Evolutionary conservation across 2,329 filamentous ascomycete genomes (phyloP), one percentile per base, ranked within the genome.

Genomic region (Pseudocercospora vitis): DNA sequence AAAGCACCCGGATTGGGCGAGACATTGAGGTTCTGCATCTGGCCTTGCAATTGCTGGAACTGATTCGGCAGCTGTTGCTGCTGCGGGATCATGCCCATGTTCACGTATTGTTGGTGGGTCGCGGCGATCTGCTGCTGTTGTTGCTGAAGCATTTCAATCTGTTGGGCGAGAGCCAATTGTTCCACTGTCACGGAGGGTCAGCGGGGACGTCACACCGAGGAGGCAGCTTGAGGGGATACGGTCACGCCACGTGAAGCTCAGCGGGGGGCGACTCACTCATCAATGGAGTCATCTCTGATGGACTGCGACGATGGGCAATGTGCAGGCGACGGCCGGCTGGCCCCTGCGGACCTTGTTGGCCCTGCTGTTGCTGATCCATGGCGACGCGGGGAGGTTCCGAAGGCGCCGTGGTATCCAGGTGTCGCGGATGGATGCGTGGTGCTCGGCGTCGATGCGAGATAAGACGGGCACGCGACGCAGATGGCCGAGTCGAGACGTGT

Each of bases 71-170:
- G 79, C 64, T 84, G 82, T 76, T 96, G 92, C 67, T 88, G 87
- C 49, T 89, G 87, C 64, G 88, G 87, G 67, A 97, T 86, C 82
- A 97, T 91, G 72, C 90, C 90, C 88, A 96, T 91, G 73, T 94
- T 96, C 68, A 96, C 87, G 78, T 96, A 96, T 76, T 97, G 92
- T 76, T 96, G 91, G 70, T 96, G 91, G 61, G 90, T 94, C 65
- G 90, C 90, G 75, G 95, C 89, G 70, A 97, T 95, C 72, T 96
- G 91, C 74, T 97, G 91, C 73, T 97, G 94, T 73, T 97, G 94
- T 73, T 96, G 91, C 78, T 97, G 92, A 69, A 97, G 81, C 70
- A 95, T 82, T 76, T 97, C 92, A 70, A 97, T 96, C 76, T 97
- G 92, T 78, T 96, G 92, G 77, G 96, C 91, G 71, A 97, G 91